phyloP scores from a whole-genome alignment of 441 rosid genomes.

The Jatropha podagrica region DNA sequence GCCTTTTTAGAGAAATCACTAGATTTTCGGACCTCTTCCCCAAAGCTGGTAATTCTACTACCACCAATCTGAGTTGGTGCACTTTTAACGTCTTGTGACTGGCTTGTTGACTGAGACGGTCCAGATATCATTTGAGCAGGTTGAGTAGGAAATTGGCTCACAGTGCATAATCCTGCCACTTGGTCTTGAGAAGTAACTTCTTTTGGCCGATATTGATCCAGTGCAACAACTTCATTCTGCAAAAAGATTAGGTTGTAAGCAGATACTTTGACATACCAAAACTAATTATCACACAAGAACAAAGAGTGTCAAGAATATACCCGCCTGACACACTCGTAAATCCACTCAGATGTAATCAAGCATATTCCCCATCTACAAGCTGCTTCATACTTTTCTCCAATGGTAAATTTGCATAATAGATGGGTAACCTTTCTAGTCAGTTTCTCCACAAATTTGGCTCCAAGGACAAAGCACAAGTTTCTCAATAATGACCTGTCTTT shows the following conservation, averaged over 20 bases:
- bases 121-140: slow-evolving; percentile 45
- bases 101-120: slow-evolving; percentile 51
- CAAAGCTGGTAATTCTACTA: slow-evolving; percentile 30
- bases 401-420: slow-evolving; percentile 77
- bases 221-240: slow-evolving; percentile 70
- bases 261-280: slow-evolving; percentile 7
- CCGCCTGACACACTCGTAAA: slow-evolving; percentile 88
- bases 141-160: slow-evolving; percentile 81
- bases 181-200: slow-evolving; percentile 72
- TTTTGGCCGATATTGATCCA: slow-evolving; percentile 68
- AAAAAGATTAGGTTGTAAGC: slow-evolving; percentile 20
- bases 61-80: slow-evolving; percentile 26
- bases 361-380: slow-evolving; percentile 79
- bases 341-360: slow-evolving; percentile 77
- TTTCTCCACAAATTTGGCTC: slow-evolving; percentile 68
- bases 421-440: slow-evolving; percentile 82
- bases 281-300: slow-evolving; percentile 5
- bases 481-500: slow-evolving; percentile 71
- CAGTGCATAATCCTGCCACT: slow-evolving; percentile 60
- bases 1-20: slow-evolving; percentile 48
- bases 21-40: slow-evolving; percentile 38
- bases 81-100: slow-evolving; percentile 43
- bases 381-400: slow-evolving; percentile 77
- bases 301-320: slow-evolving; percentile 40
- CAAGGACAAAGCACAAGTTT: slow-evolving; percentile 87